Evolutionary conservation across 306 rosid species (phyloP).

Genomic region (Aeschynomene evenia): DNA sequence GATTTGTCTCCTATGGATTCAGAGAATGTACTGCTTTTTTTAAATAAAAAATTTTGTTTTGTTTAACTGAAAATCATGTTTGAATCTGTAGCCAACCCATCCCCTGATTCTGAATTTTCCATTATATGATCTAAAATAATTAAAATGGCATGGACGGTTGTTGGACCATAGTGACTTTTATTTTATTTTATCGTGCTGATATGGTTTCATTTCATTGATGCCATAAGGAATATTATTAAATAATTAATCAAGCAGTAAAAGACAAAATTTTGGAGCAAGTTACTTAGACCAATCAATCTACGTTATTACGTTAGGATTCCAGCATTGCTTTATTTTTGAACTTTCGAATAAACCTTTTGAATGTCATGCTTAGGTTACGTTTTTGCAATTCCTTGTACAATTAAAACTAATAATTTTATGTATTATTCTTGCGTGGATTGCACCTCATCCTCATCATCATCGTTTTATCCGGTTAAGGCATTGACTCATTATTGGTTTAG

Average conservation of each 20-base stretch:
- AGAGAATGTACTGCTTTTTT: background rate
- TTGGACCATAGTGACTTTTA: background rate
- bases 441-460: background rate
- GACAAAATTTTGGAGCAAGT: background rate
- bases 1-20: background rate
- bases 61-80: background rate
- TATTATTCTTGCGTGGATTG: conserved; percentile 16
- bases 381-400: background rate
- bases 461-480: background rate
- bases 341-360: background rate
- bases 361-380: background rate
- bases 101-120: background rate
- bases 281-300: background rate
- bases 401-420: background rate
- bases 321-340: background rate
- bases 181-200: background rate
- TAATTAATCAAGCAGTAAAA: background rate
- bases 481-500: conserved; percentile 12
- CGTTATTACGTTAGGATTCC: conserved; percentile 15
- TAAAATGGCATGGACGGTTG: conserved; percentile 12
- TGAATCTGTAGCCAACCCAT: background rate
- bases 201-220: background rate
- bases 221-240: background rate
- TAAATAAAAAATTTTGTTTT: background rate
- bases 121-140: background rate